phyloP scores from a whole-genome alignment of 1,284 basidiomycete genomes.

The Fereydounia khargensis region DNA sequence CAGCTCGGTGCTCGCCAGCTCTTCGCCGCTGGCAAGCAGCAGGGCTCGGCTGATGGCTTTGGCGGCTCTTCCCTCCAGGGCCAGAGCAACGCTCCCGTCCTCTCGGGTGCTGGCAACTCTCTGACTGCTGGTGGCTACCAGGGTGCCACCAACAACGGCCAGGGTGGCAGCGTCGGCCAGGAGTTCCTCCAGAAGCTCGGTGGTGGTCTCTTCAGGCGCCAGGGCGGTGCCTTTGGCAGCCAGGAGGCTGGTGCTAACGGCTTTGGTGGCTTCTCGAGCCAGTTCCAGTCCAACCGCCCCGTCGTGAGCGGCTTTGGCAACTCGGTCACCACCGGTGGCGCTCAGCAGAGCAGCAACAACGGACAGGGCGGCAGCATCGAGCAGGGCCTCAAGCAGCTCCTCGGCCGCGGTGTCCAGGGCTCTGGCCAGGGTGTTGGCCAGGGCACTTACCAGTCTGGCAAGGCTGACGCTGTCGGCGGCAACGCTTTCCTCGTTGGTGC shows the following conservation, averaged over 20 bases:
- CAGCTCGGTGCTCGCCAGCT: conserved; percentile 1
- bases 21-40: conserved; percentile 12
- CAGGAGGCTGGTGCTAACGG: conserved; percentile 13
- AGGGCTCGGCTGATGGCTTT: conserved; percentile 9
- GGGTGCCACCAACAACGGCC: conserved; percentile 12
- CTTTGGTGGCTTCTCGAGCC: conserved; percentile 7
- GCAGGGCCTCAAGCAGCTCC: conserved; percentile 14
- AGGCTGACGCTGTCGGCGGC: conserved; percentile 14
- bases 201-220: conserved; percentile 11
- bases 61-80: conserved; percentile 8
- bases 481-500: conserved; percentile 11
- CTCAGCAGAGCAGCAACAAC: conserved; percentile 14
- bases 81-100: conserved; percentile 11
- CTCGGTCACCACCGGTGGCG: conserved; percentile 13
- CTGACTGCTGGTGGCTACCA: conserved; percentile 12
- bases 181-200: conserved; percentile 13
- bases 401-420: conserved; percentile 13
- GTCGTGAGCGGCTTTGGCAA: conserved; percentile 13
- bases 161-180: conserved; percentile 7
- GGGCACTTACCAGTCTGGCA: conserved; percentile 12
- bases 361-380: conserved; percentile 14
- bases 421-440: conserved; percentile 14
- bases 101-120: conserved; percentile 15
- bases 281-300: conserved; percentile 19
- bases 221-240: conserved; percentile 6